phyloP scores from a whole-genome alignment of 176 grass and related monocot species.

The Triticum dicoccoides region DNA sequence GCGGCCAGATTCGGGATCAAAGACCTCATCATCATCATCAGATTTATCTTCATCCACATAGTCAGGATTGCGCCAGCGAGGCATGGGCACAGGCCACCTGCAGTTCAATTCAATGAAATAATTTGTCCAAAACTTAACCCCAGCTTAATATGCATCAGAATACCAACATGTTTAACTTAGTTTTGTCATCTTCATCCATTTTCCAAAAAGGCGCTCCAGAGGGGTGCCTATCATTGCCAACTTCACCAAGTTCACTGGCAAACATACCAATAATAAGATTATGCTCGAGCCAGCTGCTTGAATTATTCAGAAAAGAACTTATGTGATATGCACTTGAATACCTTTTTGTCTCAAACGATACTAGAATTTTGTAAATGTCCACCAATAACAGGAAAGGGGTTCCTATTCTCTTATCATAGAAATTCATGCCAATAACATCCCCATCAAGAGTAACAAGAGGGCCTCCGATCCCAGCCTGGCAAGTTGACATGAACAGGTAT shows the following conservation, averaged over 20 bases:
- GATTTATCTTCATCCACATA: not conserved
- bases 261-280: not conserved
- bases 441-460: constrained; percentile 7
- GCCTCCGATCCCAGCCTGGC: constrained; percentile 17
- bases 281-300: not conserved
- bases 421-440: constrained; percentile 22
- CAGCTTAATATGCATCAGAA: not conserved
- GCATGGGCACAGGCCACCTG: not conserved
- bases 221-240: not conserved
- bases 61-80: not conserved
- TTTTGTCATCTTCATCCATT: not conserved
- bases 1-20: not conserved
- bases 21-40: not conserved
- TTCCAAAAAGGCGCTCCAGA: not conserved
- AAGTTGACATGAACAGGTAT: not conserved
- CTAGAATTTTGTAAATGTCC: not conserved
- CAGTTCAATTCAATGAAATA: not conserved
- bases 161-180: not conserved
- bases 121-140: not conserved
- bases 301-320: not conserved
- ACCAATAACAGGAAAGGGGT: not conserved
- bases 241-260: not conserved
- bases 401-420: constrained; percentile 14
- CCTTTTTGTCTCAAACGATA: constrained; percentile 6
- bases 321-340: not conserved